These are phyloP conservation scores for Cyclotella atomus DNA, from an alignment of 108 stramenopile genomes.

Conservation along the genomic window DNA sequence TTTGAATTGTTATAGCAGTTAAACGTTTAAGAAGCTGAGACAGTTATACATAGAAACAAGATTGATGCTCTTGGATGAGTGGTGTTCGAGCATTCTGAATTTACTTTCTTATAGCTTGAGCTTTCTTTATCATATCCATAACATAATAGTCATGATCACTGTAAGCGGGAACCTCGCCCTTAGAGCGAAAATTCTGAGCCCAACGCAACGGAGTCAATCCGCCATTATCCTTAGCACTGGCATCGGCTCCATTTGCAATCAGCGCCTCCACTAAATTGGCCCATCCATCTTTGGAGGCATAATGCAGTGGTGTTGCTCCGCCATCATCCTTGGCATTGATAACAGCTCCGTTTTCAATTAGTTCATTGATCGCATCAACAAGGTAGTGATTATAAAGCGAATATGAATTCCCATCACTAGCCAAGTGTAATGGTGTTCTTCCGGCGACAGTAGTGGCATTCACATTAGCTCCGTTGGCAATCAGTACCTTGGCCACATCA, in stretches of 20 bases:
- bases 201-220: background rate
- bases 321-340: background rate
- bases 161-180: no score
- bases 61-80: no score
- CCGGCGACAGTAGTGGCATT: background rate
- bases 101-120: no score
- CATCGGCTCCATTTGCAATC: background rate
- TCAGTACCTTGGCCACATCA: background rate
- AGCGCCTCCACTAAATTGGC: background rate
- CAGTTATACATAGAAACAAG: no score
- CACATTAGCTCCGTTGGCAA: background rate
- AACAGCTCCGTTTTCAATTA: background rate
- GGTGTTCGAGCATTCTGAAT: no score
- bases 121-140: no score
- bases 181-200: background rate
- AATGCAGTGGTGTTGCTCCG: background rate
- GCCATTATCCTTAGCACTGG: background rate
- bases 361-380: background rate
- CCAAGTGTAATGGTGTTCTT: background rate
- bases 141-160: no score
- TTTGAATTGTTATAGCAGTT: no score
- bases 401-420: background rate
- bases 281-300: background rate
- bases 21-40: no score
- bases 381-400: no score